These are phyloP conservation scores for Gracilaria gracilis DNA, from an alignment of 23 red algal species.

Conservation along the genomic window DNA sequence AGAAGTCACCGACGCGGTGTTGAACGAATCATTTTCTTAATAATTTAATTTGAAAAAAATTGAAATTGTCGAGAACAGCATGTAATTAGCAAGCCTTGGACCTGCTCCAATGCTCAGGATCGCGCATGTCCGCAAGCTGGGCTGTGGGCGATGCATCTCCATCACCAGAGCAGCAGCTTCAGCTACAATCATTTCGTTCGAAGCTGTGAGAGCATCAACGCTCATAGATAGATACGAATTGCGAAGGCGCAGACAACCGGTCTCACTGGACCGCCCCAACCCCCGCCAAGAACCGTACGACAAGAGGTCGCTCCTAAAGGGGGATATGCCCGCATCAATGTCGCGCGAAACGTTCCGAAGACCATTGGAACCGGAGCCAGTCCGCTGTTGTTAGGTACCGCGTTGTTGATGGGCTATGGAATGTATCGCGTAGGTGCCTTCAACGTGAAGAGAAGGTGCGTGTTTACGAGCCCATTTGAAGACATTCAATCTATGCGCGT, in stretches of 20 bases:
- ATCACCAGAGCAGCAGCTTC: background rate
- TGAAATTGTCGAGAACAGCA: too few species aligned
- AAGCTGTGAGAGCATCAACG: background rate
- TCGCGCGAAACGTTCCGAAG: conserved; percentile 91
- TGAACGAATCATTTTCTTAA: too few species aligned
- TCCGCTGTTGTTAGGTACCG: conserved; percentile 72
- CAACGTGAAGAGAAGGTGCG: conserved; percentile 85
- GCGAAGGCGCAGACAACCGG: conserved; percentile 33
- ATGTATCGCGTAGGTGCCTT: conserved; percentile 83
- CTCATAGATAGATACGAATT: too few species aligned
- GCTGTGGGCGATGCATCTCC: background rate
- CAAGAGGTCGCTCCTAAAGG: conserved; percentile 94
- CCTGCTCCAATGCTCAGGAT: too few species aligned
- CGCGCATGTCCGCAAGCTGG: too few species aligned
- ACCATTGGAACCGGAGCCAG: conserved; percentile 71
- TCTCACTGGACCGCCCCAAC: conserved; percentile 69
- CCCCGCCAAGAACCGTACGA: conserved; percentile 81
- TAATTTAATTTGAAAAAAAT: too few species aligned
- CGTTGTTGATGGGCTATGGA: conserved; percentile 78
- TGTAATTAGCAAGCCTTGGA: too few species aligned
- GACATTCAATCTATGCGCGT: background rate
- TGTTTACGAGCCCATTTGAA: background rate
- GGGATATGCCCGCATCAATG: conserved; percentile 90
- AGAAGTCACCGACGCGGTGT: too few species aligned
- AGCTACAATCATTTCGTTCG: background rate